phyloP scores from a whole-genome alignment of 345 rosid species.

The Euclidium syriacum region DNA sequence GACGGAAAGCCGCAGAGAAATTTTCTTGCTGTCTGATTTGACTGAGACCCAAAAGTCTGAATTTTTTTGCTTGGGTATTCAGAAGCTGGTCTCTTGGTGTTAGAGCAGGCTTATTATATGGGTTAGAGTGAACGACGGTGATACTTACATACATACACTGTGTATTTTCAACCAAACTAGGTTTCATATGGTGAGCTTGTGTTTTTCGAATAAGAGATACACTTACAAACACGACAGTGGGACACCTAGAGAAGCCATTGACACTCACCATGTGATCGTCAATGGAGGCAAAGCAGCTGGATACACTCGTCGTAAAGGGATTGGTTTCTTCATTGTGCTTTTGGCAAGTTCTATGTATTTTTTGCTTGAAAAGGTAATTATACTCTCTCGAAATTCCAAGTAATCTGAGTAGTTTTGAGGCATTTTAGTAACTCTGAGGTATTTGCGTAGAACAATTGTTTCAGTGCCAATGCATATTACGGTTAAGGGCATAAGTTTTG shows the following conservation, averaged over 20 bases:
- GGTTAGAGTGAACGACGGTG: conserved; percentile 7
- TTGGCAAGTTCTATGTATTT: conserved; percentile 30
- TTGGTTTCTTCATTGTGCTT: conserved; percentile 34
- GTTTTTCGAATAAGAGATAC: conserved; percentile 38
- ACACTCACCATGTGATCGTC: conserved; percentile 53
- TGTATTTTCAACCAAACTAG: not conserved
- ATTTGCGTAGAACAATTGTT: not conserved
- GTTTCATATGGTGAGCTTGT: conserved; percentile 37
- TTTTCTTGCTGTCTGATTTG: not conserved
- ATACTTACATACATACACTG: not conserved
- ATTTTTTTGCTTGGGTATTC: not conserved
- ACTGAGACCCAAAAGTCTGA: conserved; percentile 1
- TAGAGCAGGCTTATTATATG: not conserved
- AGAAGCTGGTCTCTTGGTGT: not conserved
- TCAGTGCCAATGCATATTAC: not conserved
- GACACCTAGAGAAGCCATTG: conserved; percentile 42
- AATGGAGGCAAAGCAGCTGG: conserved; percentile 35
- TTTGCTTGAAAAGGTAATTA: conserved; percentile 46
- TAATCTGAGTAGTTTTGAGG: not conserved
- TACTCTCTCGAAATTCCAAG: not conserved
- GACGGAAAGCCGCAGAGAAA: conserved; percentile 12
- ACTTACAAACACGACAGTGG: conserved; percentile 41
- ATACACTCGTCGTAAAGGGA: conserved; percentile 17
- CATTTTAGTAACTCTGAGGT: not conserved
- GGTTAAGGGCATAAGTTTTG: not conserved